These are phyloP conservation scores for Mycena kentingensis DNA, from an alignment of 768 basidiomycete species.

Conservation along the genomic window DNA sequence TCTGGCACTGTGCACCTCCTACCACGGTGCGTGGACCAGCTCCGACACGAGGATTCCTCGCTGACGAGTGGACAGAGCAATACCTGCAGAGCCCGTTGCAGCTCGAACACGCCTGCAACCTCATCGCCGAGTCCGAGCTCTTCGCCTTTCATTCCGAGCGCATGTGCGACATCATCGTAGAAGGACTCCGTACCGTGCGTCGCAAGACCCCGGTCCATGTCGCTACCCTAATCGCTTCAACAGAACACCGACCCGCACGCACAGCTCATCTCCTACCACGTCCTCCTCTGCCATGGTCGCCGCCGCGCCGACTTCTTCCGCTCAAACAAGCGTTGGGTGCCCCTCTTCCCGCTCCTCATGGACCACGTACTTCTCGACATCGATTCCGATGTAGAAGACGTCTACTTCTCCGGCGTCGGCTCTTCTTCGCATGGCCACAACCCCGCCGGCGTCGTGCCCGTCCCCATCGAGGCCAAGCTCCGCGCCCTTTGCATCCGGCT, in stretches of 20 bases:
- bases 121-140: conserved; percentile 81
- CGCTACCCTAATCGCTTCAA: conserved; percentile 10
- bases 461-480: conserved; percentile 85
- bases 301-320: conserved; percentile 71
- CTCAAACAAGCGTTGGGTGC: conserved; percentile 81
- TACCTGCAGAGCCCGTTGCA: conserved; percentile 85
- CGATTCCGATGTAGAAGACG: conserved; percentile 71
- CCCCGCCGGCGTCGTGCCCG: conserved; percentile 41
- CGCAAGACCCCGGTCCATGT: neutral
- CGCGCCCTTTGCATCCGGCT: conserved; percentile 69
- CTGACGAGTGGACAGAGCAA: conserved; percentile 50
- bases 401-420: conserved; percentile 49
- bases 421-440: conserved; percentile 32
- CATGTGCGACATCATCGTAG: conserved; percentile 79
- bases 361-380: conserved; percentile 82
- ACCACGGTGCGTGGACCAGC: conserved; percentile 67
- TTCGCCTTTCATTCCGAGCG: conserved; percentile 91
- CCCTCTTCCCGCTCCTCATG: conserved; percentile 79
- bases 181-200: conserved; percentile 68
- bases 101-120: conserved; percentile 77
- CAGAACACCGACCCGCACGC: conserved; percentile 86
- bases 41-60: neutral
- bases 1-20: conserved; percentile 75
- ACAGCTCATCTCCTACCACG: conserved; percentile 75
- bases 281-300: conserved; percentile 76